Percentiles rank a stretch among this genome's conserved stretches.
Evolutionary conservation across 139 green algal species (phyloP).

Genomic region (Chlorella ohadii): DNA sequence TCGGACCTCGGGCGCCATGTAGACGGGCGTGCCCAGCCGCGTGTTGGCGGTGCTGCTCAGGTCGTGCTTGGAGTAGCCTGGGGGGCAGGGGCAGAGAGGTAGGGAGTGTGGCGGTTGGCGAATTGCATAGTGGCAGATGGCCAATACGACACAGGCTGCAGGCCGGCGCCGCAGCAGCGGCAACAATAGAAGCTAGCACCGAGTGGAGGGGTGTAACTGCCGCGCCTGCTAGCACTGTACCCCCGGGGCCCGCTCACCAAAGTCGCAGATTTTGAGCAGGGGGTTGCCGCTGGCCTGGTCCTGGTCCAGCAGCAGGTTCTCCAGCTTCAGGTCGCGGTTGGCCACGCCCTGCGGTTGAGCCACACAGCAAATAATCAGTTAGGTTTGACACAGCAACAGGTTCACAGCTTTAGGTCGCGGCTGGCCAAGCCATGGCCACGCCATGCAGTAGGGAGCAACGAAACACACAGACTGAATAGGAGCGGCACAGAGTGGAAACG

Average conservation of each 20-base stretch:
- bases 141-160: too few species aligned
- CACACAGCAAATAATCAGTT: background rate
- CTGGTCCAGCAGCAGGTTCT: slow-evolving; percentile 68
- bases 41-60: slow-evolving; percentile 59
- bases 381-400: too few species aligned
- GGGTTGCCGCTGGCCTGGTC: slow-evolving; percentile 40
- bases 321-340: slow-evolving; percentile 72
- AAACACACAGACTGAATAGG: too few species aligned
- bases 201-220: too few species aligned
- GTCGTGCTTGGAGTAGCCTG: slow-evolving; percentile 71
- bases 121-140: too few species aligned
- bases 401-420: too few species aligned
- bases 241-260: slow-evolving; percentile 67
- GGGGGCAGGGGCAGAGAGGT: background rate
- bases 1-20: slow-evolving; percentile 70
- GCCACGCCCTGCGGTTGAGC: slow-evolving; percentile 54
- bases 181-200: too few species aligned
- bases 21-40: slow-evolving; percentile 73
- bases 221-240: too few species aligned
- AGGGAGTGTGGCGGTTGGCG: background rate
- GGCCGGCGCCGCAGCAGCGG: too few species aligned
- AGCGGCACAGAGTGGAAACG: too few species aligned
- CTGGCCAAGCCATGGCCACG: too few species aligned
- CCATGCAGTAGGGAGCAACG: too few species aligned
- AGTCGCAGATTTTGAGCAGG: slow-evolving; percentile 76